A percentile compares a stretch with the other conserved stretches of the same genome.
phyloP scores from a whole-genome alignment of 1,284 basidiomycete genomes.

The Ceratobasidium sp. region DNA sequence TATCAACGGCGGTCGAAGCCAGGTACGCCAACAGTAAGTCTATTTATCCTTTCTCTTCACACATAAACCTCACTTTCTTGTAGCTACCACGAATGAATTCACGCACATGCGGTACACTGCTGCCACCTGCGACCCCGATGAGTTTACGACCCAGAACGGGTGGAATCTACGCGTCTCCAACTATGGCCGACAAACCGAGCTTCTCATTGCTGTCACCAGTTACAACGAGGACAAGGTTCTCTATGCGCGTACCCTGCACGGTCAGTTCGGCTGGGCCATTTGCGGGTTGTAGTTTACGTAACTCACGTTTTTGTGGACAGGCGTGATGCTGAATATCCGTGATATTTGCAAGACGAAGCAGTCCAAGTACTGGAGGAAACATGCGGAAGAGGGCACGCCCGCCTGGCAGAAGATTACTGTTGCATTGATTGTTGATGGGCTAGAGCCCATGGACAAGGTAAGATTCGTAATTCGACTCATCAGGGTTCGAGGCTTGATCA shows the following conservation, averaged over 20 bases:
- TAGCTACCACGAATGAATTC: constrained; percentile 44
- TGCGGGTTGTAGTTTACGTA: constrained; percentile 32
- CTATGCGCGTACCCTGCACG: constrained; percentile 91
- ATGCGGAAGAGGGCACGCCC: constrained; percentile 86
- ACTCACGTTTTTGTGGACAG: constrained; percentile 53
- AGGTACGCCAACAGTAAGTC: constrained; percentile 68
- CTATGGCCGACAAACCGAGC: constrained; percentile 91
- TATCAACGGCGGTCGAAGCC: constrained; percentile 84
- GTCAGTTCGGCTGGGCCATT: constrained; percentile 53
- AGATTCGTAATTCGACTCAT: neutral
- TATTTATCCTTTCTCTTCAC: constrained; percentile 19
- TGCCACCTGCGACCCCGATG: constrained; percentile 94
- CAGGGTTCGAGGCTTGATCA: neutral
- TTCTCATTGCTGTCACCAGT: constrained; percentile 91
- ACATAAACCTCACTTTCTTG: constrained; percentile 32
- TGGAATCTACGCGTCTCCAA: constrained; percentile 84
- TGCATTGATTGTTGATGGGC: constrained; percentile 89
- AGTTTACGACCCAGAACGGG: constrained; percentile 85
- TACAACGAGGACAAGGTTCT: constrained; percentile 95
- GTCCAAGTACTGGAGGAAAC: constrained; percentile 91
- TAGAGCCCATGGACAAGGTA: constrained; percentile 94
- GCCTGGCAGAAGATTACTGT: constrained; percentile 95
- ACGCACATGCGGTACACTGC: constrained; percentile 90
- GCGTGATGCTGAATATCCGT: constrained; percentile 96
- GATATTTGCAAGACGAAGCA: constrained; percentile 97